Conservation (phyloP, 495 filamentous ascomycete genomes). For the Sordaria brevicollis region DNA sequence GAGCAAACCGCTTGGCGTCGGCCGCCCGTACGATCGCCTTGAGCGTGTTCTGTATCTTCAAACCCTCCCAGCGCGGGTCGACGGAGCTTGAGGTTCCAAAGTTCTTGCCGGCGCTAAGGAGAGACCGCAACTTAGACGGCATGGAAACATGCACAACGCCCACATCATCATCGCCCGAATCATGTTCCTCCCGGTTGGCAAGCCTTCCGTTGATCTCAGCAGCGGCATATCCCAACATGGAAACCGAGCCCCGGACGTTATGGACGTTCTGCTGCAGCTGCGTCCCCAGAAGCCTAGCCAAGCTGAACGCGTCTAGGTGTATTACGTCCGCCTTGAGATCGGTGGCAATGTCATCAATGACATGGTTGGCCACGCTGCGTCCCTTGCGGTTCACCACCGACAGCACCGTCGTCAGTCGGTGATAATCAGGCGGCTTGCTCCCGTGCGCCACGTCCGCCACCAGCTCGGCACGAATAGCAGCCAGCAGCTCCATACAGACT, state of each 20-base stretch:
- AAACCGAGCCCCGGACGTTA: conserved; percentile 33
- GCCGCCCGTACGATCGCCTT: conserved; percentile 26
- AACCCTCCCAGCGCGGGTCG: conserved; percentile 32
- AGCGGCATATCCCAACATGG: conserved; percentile 55
- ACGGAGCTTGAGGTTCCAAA: neutral
- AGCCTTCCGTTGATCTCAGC: conserved; percentile 32
- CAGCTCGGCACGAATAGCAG: conserved; percentile 27
- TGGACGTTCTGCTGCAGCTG: conserved; percentile 55
- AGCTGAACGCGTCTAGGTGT: conserved; percentile 63
- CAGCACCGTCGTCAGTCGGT: conserved; percentile 27
- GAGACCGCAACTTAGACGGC: conserved; percentile 13
- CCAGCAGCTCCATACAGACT: conserved; percentile 23
- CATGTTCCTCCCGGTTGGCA: conserved; percentile 4
- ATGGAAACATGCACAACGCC: conserved; percentile 14
- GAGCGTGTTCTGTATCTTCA: conserved; percentile 30
- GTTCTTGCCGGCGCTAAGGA: conserved; percentile 7
- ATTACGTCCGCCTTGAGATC: conserved; percentile 65
- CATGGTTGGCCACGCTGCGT: conserved; percentile 14
- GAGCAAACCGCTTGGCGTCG: conserved; percentile 10
- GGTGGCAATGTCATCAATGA: conserved; percentile 41
- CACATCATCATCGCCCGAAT: conserved; percentile 8
- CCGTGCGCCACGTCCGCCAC: conserved; percentile 13
- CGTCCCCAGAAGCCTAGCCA: conserved; percentile 66
- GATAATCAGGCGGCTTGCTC: conserved; percentile 11
- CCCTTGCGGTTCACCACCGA: conserved; percentile 27